These are phyloP conservation scores for Cudoniella acicularis DNA, from an alignment of 495 filamentous ascomycete species.

Conservation along the genomic window DNA sequence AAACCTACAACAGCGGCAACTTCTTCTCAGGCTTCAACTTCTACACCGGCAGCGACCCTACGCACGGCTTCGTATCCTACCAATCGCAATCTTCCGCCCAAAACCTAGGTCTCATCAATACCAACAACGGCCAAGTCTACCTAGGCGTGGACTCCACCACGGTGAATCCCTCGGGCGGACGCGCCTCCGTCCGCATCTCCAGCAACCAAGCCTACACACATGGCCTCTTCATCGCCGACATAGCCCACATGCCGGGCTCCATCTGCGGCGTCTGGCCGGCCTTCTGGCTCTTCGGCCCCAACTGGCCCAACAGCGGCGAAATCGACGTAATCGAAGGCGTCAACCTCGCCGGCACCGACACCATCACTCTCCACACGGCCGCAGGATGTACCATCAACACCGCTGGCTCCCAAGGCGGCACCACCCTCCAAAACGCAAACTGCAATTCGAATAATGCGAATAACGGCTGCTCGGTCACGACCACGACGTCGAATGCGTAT, in stretches of 20 bases:
- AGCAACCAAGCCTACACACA: conserved; percentile 65
- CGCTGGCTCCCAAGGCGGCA: conserved; percentile 46
- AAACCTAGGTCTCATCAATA: conserved; percentile 38
- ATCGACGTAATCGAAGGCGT: conserved; percentile 93
- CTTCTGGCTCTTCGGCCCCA: conserved; percentile 53
- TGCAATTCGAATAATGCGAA: conserved; percentile 54
- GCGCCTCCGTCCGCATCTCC: conserved; percentile 64
- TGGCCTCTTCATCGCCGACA: conserved; percentile 70
- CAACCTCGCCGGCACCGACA: conserved; percentile 60
- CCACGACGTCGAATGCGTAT: conserved; percentile 48
- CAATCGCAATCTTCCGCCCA: conserved; percentile 12
- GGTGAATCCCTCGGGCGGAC: conserved; percentile 40
- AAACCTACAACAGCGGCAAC: conserved; percentile 18
- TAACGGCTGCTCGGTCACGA: conserved; percentile 47
- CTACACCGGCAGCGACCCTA: conserved; percentile 56
- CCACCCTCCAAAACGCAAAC: conserved; percentile 41
- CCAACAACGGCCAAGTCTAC: conserved; percentile 52
- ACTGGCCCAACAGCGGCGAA: conserved; percentile 80
- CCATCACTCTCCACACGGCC: conserved; percentile 72
- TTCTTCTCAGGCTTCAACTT: conserved; percentile 58
- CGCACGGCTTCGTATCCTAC: conserved; percentile 69
- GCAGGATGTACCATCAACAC: conserved; percentile 49
- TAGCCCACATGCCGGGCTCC: conserved; percentile 70
- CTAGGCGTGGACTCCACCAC: conserved; percentile 51
- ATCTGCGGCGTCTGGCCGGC: conserved; percentile 27